These are phyloP conservation scores for Delphinella strobiligena DNA, from an alignment of 2,329 filamentous ascomycete species.

Conservation along the genomic window DNA sequence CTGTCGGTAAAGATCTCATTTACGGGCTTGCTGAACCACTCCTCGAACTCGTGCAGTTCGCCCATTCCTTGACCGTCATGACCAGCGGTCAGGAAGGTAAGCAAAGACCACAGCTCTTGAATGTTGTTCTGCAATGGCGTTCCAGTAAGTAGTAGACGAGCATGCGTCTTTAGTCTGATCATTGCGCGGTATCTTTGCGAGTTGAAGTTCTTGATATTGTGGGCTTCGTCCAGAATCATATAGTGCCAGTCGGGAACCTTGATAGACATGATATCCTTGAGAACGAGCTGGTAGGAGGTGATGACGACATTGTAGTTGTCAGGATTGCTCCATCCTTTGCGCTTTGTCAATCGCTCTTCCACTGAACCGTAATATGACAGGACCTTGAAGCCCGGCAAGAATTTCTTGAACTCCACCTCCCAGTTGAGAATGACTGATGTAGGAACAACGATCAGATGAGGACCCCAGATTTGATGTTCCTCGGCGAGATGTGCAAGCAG, in stretches of 20 bases:
- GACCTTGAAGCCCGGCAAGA: conserved; percentile 95
- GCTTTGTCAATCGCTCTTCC: conserved; percentile 82
- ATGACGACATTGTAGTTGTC: conserved; percentile 83
- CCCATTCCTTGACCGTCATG: conserved; percentile 74
- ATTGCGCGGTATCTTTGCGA: conserved; percentile 94
- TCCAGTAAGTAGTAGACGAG: conserved; percentile 78
- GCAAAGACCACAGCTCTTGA: conserved; percentile 88
- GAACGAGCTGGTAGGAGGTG: conserved; percentile 90
- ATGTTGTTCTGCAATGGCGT: conserved; percentile 95
- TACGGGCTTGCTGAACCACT: conserved; percentile 90
- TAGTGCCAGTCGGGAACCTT: conserved; percentile 93
- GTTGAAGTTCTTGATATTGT: conserved; percentile 99
- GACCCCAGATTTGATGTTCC: conserved; percentile 84
- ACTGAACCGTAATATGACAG: conserved; percentile 91
- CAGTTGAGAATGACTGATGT: conserved; percentile 99
- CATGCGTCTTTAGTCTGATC: conserved; percentile 82
- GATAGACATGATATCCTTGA: conserved; percentile 89
- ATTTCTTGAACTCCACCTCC: conserved; percentile 99
- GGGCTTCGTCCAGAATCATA: conserved; percentile 93
- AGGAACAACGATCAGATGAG: conserved; percentile 88
- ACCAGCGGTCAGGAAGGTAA: conserved; percentile 93
- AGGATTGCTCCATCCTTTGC: conserved; percentile 76
- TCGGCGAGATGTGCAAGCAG: conserved; percentile 86
- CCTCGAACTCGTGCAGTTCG: conserved; percentile 87
- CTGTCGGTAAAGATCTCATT: conserved; percentile 94